Conservation (phyloP, 2,329 filamentous ascomycete species). For the Botrytis squamosa region DNA sequence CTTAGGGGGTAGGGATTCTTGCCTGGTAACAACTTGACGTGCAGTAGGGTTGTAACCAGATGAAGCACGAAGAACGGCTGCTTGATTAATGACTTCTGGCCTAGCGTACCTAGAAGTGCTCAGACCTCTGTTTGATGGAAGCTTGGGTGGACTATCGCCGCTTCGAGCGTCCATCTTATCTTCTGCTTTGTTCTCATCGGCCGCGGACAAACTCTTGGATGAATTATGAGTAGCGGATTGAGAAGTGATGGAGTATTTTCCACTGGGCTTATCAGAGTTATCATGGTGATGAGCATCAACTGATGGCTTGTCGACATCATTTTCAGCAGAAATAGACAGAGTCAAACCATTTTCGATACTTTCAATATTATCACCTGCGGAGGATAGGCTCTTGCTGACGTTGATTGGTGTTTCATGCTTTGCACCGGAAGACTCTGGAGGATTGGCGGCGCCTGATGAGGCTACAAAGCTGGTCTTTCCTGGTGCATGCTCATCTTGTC, state of each 20-base stretch:
- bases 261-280: not conserved
- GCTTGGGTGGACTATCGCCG: not conserved
- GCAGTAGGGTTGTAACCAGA: not conserved
- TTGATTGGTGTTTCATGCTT: not conserved
- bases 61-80: conserved; percentile 1
- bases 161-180: not conserved
- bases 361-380: not conserved
- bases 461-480: not conserved
- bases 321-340: not conserved
- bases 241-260: not conserved
- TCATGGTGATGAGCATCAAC: not conserved
- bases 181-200: not conserved
- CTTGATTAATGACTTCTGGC: not conserved
- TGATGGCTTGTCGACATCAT: not conserved
- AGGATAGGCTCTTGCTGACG: no score
- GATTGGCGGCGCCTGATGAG: not conserved
- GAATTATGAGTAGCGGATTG: not conserved
- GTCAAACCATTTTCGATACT: not conserved
- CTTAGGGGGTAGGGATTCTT: not conserved
- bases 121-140: conserved; percentile 4
- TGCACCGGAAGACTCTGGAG: not conserved
- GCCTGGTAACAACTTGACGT: not conserved
- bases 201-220: not conserved
- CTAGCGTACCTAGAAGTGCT: conserved; percentile 1
- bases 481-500: not conserved